Evolutionary conservation across 176 grass and related monocot genomes (phyloP), one percentile per base, ranked within the genome.

Genomic region (Coix lacrymajobi): DNA sequence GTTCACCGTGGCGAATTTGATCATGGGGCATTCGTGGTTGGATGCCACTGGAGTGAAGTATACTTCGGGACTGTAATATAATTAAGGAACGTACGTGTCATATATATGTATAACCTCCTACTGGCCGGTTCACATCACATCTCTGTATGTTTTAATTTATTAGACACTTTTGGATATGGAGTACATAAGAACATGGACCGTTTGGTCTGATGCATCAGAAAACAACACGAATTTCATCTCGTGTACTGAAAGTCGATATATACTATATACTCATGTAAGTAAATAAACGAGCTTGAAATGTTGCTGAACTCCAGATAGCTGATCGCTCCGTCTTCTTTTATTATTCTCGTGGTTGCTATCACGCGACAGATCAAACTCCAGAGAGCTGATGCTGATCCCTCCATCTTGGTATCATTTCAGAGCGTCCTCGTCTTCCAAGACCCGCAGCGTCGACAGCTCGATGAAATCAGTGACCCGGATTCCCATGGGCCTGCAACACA

Each of bases 1-100:
- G 68, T 98, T 98, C 16, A 93, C 91, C 0, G 85, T 95, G 26
- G 70, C n/a, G 0, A 65, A 85, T 15, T 95, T 98, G 10, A 98
- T 98, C 25, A 28, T 51, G 0, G 96, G 96, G 0, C 83, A 92
- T 26, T 37, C 24, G 0, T 95, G 92, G 93, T 63, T 98, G 63
- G 33, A 57, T 1, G 25, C 28, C 32, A 90, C 81, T 0, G 88
- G 90, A 67, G 88, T 93, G 7, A 67, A 49, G 16, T 98, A 91
- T 48, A 89, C 24, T 8, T 75, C 86, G 1, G 92, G 89, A 19
- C 45, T 98, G 9, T 95, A 71, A n/a, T n/a, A n/a, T n/a, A n/a
- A 86, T 17, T 32, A 73, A 51, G 2, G n/a, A 61, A 61, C 11
- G 22, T 11, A n/a, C n/a, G n/a, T 56, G 51, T 56, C 20, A 57